phyloP scores from a whole-genome alignment of 306 rosid genomes.

The Pueraria montana region DNA sequence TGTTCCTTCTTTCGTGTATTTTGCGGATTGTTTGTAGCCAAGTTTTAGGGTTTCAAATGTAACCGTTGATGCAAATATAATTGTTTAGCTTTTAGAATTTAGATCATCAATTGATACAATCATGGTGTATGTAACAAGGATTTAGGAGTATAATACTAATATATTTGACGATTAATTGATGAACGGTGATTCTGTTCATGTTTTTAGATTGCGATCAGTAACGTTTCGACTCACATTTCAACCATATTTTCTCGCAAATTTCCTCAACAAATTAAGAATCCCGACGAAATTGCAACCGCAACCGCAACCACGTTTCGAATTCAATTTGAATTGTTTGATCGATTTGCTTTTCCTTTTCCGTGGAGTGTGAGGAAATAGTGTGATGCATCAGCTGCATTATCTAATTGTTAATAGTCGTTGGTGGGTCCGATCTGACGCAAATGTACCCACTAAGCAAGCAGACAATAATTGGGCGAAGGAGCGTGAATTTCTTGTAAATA shows the following conservation, averaged over 20 bases:
- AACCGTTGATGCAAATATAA: conserved; percentile 26
- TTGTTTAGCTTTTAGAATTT: neutral
- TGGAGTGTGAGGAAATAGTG: conserved; percentile 4
- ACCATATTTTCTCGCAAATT: no score
- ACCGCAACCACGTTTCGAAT: no score
- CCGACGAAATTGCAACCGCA: no score
- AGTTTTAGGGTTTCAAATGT: conserved; percentile 35
- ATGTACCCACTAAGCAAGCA: neutral
- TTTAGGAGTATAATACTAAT: neutral
- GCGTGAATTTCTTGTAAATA: neutral
- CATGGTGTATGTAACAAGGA: conserved; percentile 23
- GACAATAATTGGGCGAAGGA: neutral
- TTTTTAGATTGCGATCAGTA: no score
- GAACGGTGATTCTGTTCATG: neutral
- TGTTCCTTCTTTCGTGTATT: neutral
- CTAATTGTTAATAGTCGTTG: neutral
- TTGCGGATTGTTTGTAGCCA: neutral
- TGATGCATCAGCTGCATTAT: neutral
- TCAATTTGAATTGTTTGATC: neutral
- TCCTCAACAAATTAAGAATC: no score
- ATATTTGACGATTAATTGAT: neutral
- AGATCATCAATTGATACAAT: neutral
- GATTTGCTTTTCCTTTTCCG: neutral
- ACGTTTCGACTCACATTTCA: no score
- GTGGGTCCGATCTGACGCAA: conserved; percentile 38